A percentile compares a stretch with the other conserved stretches of the same genome.
These are phyloP conservation scores for Inonotus hispidus DNA, from an alignment of 1,284 basidiomycete genomes.

Conservation along the genomic window DNA sequence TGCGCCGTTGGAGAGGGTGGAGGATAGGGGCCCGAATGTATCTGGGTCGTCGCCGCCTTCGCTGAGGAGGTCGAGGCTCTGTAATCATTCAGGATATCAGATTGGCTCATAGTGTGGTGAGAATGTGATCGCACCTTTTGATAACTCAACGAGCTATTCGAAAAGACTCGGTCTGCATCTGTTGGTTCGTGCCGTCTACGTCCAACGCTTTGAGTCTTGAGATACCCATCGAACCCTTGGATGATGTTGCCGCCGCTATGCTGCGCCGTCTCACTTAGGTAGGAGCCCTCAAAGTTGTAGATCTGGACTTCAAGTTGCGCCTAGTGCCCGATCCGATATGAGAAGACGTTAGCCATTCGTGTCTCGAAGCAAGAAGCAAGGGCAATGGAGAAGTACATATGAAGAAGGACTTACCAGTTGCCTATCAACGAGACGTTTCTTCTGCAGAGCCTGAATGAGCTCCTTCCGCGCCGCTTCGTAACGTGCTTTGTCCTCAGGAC, in stretches of 20 bases:
- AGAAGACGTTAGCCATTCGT: neutral
- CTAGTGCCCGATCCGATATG: slow-evolving; percentile 31
- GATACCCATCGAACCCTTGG: slow-evolving; percentile 76
- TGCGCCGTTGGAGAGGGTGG: neutral
- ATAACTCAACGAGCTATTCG: slow-evolving; percentile 67
- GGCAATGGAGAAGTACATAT: neutral
- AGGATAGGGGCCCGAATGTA: neutral
- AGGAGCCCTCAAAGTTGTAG: slow-evolving; percentile 65
- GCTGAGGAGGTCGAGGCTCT: slow-evolving; percentile 70
- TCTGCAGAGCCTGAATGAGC: slow-evolving; percentile 60
- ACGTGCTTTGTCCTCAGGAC: slow-evolving; percentile 56
- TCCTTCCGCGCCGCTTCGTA: slow-evolving; percentile 71
- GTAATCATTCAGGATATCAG: neutral
- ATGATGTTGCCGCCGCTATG: slow-evolving; percentile 79
- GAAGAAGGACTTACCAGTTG: slow-evolving; percentile 48
- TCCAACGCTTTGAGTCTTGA: slow-evolving; percentile 65
- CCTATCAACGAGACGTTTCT: slow-evolving; percentile 66
- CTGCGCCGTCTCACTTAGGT: slow-evolving; percentile 65
- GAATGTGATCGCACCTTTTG: slow-evolving; percentile 47
- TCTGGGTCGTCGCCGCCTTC: slow-evolving; percentile 52
- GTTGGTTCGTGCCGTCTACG: slow-evolving; percentile 67
- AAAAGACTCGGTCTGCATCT: slow-evolving; percentile 75
- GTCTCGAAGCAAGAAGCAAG: neutral
- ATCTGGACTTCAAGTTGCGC: slow-evolving; percentile 69
- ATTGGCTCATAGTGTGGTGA: neutral